These are phyloP conservation scores for Mucor sp. DNA, from an alignment of 371 early-diverging fungal species.

Conservation along the genomic window DNA sequence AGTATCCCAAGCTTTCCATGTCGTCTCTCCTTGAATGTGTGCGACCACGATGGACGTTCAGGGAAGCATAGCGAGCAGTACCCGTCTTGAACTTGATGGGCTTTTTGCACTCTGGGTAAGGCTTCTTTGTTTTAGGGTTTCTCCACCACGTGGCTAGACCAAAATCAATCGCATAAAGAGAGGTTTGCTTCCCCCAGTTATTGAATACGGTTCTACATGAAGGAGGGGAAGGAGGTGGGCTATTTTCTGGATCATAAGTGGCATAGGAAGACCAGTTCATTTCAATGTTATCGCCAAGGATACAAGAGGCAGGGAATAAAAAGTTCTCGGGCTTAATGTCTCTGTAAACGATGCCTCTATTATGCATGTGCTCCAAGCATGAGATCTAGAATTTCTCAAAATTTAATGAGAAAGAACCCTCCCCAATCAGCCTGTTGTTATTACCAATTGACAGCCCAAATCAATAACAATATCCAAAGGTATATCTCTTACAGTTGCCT, in stretches of 20 bases:
- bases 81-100: constrained; percentile 58
- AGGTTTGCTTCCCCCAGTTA: constrained; percentile 22
- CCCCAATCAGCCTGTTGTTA: background rate
- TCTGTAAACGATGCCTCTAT: constrained; percentile 89
- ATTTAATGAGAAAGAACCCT: background rate
- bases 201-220: constrained; percentile 21
- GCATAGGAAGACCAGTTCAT: constrained; percentile 2
- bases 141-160: constrained; percentile 58
- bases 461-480: constrained; percentile 55
- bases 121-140: constrained; percentile 46
- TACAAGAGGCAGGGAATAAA: constrained; percentile 36
- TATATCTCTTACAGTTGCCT: constrained; percentile 44
- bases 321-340: constrained; percentile 99
- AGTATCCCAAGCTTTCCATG: constrained; percentile 61
- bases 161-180: constrained; percentile 56
- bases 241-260: background rate
- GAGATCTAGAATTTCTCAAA: constrained; percentile 55
- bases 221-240: constrained; percentile 18
- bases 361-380: constrained; percentile 88
- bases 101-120: constrained; percentile 48
- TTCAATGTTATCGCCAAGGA: background rate
- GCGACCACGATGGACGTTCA: constrained; percentile 63
- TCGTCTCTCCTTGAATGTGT: constrained; percentile 65
- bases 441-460: constrained; percentile 61
- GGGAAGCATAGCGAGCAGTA: constrained; percentile 66